A percentile compares a stretch with the other conserved stretches of the same genome.
Conservation (phyloP, 163 green algal species). For the Chloromonas sp. region DNA sequence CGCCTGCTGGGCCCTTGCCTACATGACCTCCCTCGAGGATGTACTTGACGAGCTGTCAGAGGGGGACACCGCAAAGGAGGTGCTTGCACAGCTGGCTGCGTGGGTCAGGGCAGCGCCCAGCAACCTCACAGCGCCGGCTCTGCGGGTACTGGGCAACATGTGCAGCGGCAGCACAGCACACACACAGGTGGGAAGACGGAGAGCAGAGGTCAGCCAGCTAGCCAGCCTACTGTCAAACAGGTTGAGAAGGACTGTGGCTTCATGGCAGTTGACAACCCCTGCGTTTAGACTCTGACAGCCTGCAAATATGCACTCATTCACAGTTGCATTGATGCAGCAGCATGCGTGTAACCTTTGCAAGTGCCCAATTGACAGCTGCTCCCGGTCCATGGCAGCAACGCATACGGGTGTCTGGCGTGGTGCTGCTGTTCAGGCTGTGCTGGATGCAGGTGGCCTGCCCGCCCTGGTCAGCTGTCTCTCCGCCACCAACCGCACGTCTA, state of each 20-base stretch:
- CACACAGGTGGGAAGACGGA: not conserved
- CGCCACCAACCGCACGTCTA: not conserved
- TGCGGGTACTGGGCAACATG: conserved; percentile 7
- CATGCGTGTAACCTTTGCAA: too few species aligned
- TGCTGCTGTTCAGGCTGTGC: conserved; percentile 1
- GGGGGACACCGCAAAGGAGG: not conserved
- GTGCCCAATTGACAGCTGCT: too few species aligned
- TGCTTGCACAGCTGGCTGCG: not conserved
- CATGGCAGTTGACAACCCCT: too few species aligned
- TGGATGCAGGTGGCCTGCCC: conserved; percentile 23
- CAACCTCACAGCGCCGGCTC: not conserved
- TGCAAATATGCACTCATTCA: too few species aligned
- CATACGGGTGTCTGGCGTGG: too few species aligned
- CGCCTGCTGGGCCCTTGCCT: conserved; percentile 6
- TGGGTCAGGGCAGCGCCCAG: not conserved
- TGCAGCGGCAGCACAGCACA: not conserved
- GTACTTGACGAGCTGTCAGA: conserved; percentile 2
- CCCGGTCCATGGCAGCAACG: too few species aligned
- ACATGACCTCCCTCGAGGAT: not conserved
- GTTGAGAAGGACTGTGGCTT: too few species aligned
- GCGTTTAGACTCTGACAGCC: too few species aligned
- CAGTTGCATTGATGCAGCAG: too few species aligned
- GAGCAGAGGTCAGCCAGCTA: not conserved
- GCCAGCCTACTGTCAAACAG: too few species aligned
- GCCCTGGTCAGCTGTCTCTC: conserved; percentile 23